These are phyloP conservation scores for Coemansia sp. DNA, from an alignment of 192 early-diverging fungal genomes.

Conservation along the genomic window DNA sequence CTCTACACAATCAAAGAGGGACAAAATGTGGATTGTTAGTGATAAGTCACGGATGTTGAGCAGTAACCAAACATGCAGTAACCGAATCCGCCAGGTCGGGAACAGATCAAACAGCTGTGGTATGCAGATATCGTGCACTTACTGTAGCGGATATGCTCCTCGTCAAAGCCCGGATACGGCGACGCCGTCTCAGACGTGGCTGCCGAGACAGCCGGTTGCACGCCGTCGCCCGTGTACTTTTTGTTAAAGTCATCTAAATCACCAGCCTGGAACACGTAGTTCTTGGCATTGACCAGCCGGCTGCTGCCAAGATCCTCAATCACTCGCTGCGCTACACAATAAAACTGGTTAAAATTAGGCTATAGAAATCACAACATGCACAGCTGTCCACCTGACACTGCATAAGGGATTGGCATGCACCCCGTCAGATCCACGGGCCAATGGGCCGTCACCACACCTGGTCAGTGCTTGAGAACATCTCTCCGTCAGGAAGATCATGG, in stretches of 20 bases:
- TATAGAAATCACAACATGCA: background rate
- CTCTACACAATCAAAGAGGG: conserved; percentile 26
- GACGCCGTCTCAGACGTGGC: conserved; percentile 29
- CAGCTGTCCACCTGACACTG: conserved; percentile 1
- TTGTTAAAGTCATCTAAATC: conserved; percentile 51
- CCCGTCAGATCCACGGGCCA: conserved; percentile 9
- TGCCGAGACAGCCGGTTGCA: conserved; percentile 10
- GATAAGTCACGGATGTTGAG: background rate
- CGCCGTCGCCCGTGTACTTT: conserved; percentile 39
- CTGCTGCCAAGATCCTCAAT: conserved; percentile 46
- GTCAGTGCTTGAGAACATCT: too few relatives aligned
- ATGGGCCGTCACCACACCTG: conserved; percentile 1
- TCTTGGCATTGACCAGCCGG: conserved; percentile 38
- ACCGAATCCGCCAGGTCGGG: background rate
- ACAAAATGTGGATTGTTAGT: background rate
- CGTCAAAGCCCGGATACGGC: conserved; percentile 50
- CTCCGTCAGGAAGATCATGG: background rate
- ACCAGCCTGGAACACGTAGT: conserved; percentile 40
- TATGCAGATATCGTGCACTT: conserved; percentile 14
- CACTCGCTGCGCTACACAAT: conserved; percentile 46
- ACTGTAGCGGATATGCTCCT: conserved; percentile 55
- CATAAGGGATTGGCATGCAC: conserved; percentile 14
- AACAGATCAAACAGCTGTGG: background rate
- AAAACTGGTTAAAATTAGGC: background rate
- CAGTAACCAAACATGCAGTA: background rate